Conservation (phyloP, 495 filamentous ascomycete genomes). For the Parachaetomium inaequale region DNA sequence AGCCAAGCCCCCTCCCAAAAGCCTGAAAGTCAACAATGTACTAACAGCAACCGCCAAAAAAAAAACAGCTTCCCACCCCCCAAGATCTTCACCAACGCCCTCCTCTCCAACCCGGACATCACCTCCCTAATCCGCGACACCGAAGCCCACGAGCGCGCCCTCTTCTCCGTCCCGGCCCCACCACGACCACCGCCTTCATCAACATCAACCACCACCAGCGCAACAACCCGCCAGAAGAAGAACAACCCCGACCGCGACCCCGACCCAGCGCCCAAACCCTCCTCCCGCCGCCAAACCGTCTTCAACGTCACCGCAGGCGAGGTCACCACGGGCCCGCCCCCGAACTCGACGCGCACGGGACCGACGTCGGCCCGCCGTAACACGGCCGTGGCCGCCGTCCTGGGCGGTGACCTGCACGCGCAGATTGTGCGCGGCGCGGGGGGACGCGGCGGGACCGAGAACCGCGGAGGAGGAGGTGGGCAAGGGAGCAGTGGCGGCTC, state of each 20-base stretch:
- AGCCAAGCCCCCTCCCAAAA: not conserved
- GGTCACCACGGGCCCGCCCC: slow-evolving; percentile 48
- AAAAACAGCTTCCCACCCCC: slow-evolving; percentile 71
- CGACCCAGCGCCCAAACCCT: slow-evolving; percentile 30
- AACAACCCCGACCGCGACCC: no score
- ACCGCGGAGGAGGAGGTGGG: not conserved
- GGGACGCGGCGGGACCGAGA: slow-evolving; percentile 15
- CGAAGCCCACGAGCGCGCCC: slow-evolving; percentile 88
- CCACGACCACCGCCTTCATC: slow-evolving; percentile 33
- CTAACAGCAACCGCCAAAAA: not conserved
- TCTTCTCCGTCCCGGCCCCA: slow-evolving; percentile 83
- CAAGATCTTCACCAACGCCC: slow-evolving; percentile 94
- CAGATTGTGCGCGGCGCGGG: slow-evolving; percentile 64
- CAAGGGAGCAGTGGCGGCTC: slow-evolving; percentile 10
- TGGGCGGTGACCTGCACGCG: slow-evolving; percentile 83
- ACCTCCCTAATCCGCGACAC: slow-evolving; percentile 93
- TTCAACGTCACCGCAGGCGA: slow-evolving; percentile 55
- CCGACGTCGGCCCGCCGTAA: slow-evolving; percentile 52
- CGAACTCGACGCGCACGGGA: slow-evolving; percentile 37
- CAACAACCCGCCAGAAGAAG: slow-evolving; percentile 27
- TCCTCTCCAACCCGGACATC: slow-evolving; percentile 84
- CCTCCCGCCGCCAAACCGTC: slow-evolving; percentile 48
- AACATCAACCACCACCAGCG: no score
- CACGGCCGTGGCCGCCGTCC: slow-evolving; percentile 83
- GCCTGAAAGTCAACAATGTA: slow-evolving; percentile 11